A percentile compares a stretch with the other conserved stretches of the same genome.
Conservation (phyloP, 768 basidiomycete species). For the Rhodotorula kratochvilovae region DNA sequence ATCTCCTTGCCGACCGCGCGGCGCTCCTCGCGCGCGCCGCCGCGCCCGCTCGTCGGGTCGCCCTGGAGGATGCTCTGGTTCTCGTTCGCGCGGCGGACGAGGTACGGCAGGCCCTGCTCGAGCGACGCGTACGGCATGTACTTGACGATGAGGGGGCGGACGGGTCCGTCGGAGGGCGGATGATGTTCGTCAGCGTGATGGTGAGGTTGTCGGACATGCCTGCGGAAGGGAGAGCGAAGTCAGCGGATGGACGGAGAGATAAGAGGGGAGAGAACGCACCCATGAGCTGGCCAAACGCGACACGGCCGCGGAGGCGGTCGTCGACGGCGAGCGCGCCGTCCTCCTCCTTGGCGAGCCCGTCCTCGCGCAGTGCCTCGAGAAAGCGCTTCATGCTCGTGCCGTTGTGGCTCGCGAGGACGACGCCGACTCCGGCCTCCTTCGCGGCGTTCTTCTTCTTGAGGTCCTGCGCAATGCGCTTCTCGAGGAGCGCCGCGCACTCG, state of each 20-base stretch:
- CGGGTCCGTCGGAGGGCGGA: constrained; percentile 15
- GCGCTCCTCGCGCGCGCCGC: constrained; percentile 33
- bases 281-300: constrained; percentile 43
- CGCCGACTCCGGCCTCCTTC: constrained; percentile 25
- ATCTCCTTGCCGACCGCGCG: constrained; percentile 40
- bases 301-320: constrained; percentile 36
- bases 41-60: constrained; percentile 30
- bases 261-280: constrained; percentile 23
- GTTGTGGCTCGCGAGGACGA: constrained; percentile 44
- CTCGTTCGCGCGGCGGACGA: constrained; percentile 41
- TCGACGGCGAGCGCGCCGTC: constrained; percentile 37
- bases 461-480: constrained; percentile 36
- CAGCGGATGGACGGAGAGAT: neutral
- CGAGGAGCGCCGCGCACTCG: constrained; percentile 35
- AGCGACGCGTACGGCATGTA: constrained; percentile 43
- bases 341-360: constrained; percentile 31
- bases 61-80: constrained; percentile 38
- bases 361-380: constrained; percentile 25
- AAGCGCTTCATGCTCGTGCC: constrained; percentile 37
- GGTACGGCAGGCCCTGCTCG: constrained; percentile 43
- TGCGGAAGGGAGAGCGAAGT: neutral
- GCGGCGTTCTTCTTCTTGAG: constrained; percentile 10
- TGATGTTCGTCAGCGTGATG: constrained; percentile 24
- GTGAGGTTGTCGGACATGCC: constrained; percentile 42
- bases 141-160: constrained; percentile 37